Conservation (phyloP, 768 basidiomycete genomes). For the Cystobasidium tubakii region DNA sequence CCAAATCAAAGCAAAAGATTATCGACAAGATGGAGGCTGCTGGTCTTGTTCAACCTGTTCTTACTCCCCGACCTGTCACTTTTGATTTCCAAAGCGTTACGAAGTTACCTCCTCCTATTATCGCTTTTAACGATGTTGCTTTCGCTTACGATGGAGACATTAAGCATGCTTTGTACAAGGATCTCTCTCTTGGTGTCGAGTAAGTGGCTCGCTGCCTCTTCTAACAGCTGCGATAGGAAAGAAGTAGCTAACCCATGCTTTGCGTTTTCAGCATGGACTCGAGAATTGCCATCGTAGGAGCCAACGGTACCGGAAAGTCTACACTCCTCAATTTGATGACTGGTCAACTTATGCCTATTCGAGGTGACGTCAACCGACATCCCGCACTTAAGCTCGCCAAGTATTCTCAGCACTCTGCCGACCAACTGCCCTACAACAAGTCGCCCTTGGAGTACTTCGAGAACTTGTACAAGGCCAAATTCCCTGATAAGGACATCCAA, state of each 20-base stretch:
- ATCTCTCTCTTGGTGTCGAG: slow-evolving; percentile 97
- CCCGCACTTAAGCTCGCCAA: slow-evolving; percentile 78
- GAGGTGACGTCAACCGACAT: slow-evolving; percentile 86
- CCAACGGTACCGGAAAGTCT: slow-evolving; percentile 91
- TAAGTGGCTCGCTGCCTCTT: no score
- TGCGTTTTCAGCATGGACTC: slow-evolving; percentile 78
- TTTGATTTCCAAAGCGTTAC: slow-evolving; percentile 96
- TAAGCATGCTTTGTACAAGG: slow-evolving; percentile 77
- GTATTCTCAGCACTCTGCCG: slow-evolving; percentile 97
- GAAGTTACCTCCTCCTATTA: slow-evolving; percentile 91
- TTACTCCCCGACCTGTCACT: slow-evolving; percentile 63
- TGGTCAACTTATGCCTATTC: slow-evolving; percentile 65
- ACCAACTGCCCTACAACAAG: slow-evolving; percentile 91
- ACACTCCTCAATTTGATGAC: slow-evolving; percentile 88
- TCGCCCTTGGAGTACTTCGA: slow-evolving; percentile 93
- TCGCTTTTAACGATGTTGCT: slow-evolving; percentile 89
- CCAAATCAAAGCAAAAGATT: slow-evolving; percentile 99
- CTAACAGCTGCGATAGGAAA: no score
- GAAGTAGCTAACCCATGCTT: no score
- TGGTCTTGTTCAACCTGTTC: slow-evolving; percentile 87
- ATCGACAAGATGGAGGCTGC: slow-evolving; percentile 99
- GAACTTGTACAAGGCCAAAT: slow-evolving; percentile 67
- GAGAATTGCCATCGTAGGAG: slow-evolving; percentile 89
- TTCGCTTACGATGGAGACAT: slow-evolving; percentile 91
- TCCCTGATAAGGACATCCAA: slow-evolving; percentile 88